Percentiles rank a stretch among this genome's conserved stretches.
Evolutionary conservation across 805 yeast genomes (phyloP).

Genomic region (Ogataea parapolymorpha): DNA sequence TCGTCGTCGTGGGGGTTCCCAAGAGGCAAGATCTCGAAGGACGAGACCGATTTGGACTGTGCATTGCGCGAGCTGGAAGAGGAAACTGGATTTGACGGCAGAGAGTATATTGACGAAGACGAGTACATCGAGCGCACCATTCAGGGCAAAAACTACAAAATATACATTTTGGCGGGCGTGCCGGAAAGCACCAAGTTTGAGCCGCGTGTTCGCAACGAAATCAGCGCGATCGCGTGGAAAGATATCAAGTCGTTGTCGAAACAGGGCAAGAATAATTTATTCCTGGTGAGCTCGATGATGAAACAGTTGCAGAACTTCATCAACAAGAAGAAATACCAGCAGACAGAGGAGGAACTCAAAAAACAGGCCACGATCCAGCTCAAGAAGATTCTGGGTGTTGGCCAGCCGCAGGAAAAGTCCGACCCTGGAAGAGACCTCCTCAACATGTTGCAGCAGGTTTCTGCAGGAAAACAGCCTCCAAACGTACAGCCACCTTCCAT

Average conservation of each 20-base stretch:
- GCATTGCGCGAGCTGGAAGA: constrained; percentile 90
- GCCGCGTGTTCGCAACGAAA: constrained; percentile 87
- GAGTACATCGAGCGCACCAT: constrained; percentile 80
- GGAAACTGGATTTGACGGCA: constrained; percentile 88
- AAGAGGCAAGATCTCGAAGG: constrained; percentile 92
- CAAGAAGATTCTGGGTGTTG: constrained; percentile 62
- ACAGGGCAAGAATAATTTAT: constrained; percentile 36
- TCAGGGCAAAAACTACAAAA: constrained; percentile 79
- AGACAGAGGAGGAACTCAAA: constrained; percentile 58
- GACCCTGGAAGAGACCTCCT: constrained; percentile 80
- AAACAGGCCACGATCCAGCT: constrained; percentile 60
- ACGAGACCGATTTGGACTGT: constrained; percentile 83
- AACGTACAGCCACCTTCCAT: constrained; percentile 17
- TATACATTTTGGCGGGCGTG: constrained; percentile 71
- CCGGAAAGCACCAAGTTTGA: constrained; percentile 72
- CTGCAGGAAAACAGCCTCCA: constrained; percentile 29
- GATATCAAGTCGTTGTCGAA: constrained; percentile 47
- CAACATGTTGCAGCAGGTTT: constrained; percentile 53
- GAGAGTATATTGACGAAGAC: constrained; percentile 60
- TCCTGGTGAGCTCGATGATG: constrained; percentile 45
- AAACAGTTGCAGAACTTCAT: constrained; percentile 56
- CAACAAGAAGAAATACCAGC: constrained; percentile 45
- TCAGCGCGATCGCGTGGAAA: constrained; percentile 77
- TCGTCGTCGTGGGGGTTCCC: constrained; percentile 90
- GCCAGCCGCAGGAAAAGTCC: constrained; percentile 31